Evolutionary conservation across 2,329 filamentous ascomycete species (phyloP).

Genomic region (Pseudopyricularia cyperi): DNA sequence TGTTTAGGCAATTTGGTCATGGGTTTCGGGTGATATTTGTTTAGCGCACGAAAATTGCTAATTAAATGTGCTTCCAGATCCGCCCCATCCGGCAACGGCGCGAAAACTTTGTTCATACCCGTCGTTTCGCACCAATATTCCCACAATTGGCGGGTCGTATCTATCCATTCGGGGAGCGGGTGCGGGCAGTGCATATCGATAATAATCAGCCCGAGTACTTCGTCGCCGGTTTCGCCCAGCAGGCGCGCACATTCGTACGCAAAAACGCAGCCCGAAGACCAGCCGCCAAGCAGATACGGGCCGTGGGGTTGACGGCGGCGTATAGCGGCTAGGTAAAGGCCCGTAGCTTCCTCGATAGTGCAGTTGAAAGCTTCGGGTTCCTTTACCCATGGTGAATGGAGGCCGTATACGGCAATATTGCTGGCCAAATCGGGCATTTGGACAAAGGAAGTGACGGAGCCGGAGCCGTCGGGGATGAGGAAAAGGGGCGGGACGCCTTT

Average conservation of each 20-base stretch:
- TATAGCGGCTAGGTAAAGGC: conserved; percentile 42
- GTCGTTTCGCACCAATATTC: neutral
- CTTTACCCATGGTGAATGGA: conserved; percentile 49
- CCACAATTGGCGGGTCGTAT: neutral
- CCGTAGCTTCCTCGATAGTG: conserved; percentile 35
- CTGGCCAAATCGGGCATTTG: conserved; percentile 31
- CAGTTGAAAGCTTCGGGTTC: conserved; percentile 37
- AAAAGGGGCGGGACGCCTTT: conserved; percentile 4
- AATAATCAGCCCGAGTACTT: neutral
- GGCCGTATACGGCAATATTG: conserved; percentile 24
- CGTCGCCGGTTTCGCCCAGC: neutral
- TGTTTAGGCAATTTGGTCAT: neutral
- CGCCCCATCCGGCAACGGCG: neutral
- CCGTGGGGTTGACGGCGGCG: conserved; percentile 41
- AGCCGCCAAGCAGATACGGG: conserved; percentile 42
- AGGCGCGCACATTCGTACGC: conserved; percentile 32
- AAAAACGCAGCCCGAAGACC: conserved; percentile 45
- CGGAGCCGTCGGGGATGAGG: conserved; percentile 4
- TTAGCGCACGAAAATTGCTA: neutral
- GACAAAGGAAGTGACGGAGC: conserved; percentile 31
- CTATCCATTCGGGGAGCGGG: neutral
- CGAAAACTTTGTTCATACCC: neutral
- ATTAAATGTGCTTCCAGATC: neutral
- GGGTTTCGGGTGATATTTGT: neutral
- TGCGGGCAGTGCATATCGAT: neutral